Evolutionary conservation across 352 stramenopile genomes (phyloP).

Genomic region (Pseudoperonospora humuli): DNA sequence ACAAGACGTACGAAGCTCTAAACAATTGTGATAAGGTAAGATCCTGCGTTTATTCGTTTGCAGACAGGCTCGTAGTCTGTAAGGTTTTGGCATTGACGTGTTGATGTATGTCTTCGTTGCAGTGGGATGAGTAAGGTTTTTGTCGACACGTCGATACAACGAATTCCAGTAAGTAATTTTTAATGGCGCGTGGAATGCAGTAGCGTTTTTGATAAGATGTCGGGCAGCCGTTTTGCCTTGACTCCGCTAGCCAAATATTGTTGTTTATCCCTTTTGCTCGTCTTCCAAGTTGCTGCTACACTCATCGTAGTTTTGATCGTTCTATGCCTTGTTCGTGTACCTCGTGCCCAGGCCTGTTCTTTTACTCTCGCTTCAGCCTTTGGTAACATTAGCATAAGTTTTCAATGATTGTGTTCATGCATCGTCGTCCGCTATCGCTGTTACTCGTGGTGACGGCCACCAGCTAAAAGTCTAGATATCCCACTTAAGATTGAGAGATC

Average conservation of each 20-base stretch:
- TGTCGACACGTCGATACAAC: not conserved
- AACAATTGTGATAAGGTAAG: too few relatives aligned
- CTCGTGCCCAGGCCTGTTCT: too few relatives aligned
- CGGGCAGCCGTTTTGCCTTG: not conserved
- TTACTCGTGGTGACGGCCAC: not conserved
- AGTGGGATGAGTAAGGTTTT: conserved; percentile 21
- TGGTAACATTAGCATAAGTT: not conserved
- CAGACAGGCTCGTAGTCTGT: not conserved
- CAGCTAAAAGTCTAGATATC: conserved; percentile 25
- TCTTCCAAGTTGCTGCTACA: too few relatives aligned
- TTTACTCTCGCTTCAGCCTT: too few relatives aligned
- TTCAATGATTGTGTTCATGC: not conserved
- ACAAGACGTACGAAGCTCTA: conserved; percentile 55
- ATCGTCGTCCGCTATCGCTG: not conserved
- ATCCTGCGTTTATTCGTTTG: not conserved
- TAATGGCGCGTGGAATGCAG: conserved; percentile 3
- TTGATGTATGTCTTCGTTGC: not conserved
- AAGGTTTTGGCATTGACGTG: conserved; percentile 1
- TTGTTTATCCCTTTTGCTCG: too few relatives aligned
- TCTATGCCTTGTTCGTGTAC: too few relatives aligned
- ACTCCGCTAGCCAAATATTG: too few relatives aligned
- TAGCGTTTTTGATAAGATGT: conserved; percentile 12
- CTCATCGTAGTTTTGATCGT: too few relatives aligned
- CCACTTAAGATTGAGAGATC: conserved; percentile 42
- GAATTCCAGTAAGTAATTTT: conserved; percentile 8